A percentile compares a stretch with the other conserved stretches of the same genome.
Conservation (phyloP, 2,329 filamentous ascomycete species). For the Mycosphaerelloides madeirae region DNA sequence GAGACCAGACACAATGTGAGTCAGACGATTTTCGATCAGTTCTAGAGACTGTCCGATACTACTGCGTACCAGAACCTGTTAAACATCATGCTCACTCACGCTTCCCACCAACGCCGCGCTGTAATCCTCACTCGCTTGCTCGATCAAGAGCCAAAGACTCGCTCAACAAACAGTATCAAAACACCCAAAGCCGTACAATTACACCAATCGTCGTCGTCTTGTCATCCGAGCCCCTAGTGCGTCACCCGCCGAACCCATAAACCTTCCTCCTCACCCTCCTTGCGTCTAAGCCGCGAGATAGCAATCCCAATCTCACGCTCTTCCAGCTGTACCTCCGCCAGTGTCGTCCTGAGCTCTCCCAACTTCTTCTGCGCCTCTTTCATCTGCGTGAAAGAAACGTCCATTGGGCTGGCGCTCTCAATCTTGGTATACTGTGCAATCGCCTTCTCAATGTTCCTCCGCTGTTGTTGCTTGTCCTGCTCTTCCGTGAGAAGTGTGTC, state of each 20-base stretch:
- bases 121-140: slow-evolving; percentile 1
- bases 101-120: neutral
- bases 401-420: slow-evolving; percentile 62
- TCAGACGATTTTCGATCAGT: too few species aligned
- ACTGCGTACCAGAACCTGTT: too few species aligned
- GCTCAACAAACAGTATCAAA: neutral
- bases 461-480: slow-evolving; percentile 60
- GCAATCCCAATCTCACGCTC: slow-evolving; percentile 75
- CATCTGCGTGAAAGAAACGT: slow-evolving; percentile 55
- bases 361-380: slow-evolving; percentile 60
- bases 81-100: neutral
- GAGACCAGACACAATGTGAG: too few species aligned
- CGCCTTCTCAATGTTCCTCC: slow-evolving; percentile 65
- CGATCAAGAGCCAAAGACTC: neutral
- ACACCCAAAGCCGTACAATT: neutral
- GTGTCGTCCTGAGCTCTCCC: slow-evolving; percentile 58
- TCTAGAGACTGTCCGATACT: too few species aligned
- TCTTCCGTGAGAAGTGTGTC: slow-evolving; percentile 62
- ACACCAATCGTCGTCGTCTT: neutral
- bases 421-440: slow-evolving; percentile 74
- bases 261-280: slow-evolving; percentile 62
- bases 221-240: neutral
- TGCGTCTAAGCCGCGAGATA: slow-evolving; percentile 69
- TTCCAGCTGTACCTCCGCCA: slow-evolving; percentile 68
- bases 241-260: slow-evolving; percentile 78